phyloP scores from a whole-genome alignment of 129 eudicot species.

The Ambrosia artemisiifolia region DNA sequence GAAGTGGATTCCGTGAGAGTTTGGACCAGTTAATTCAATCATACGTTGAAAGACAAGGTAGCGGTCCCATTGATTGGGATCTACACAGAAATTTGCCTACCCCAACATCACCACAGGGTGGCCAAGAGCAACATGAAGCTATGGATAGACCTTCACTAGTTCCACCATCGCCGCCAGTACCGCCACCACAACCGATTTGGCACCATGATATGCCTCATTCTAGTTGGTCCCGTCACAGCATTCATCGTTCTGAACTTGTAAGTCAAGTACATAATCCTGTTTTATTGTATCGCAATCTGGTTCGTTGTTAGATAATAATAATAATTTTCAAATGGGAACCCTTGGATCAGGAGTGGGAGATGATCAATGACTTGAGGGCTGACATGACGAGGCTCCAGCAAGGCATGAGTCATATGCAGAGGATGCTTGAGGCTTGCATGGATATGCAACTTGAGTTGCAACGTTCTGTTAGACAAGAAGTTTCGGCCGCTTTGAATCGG shows the following conservation, averaged over 20 bases:
- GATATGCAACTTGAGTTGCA: slow-evolving; percentile 99
- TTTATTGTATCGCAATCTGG: neutral
- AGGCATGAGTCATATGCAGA: slow-evolving; percentile 98
- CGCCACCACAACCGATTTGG: slow-evolving; percentile 98
- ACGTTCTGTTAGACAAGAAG: slow-evolving; percentile 96
- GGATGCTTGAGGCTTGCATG: slow-evolving; percentile 99
- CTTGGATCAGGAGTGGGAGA: slow-evolving; percentile 87
- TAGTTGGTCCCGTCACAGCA: slow-evolving; percentile 74
- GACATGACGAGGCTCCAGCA: slow-evolving; percentile 95
- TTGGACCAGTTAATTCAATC: slow-evolving; percentile 89
- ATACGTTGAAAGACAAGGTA: slow-evolving; percentile 85
- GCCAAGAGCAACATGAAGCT: slow-evolving; percentile 54
- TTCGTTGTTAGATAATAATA: neutral
- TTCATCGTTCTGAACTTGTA: slow-evolving; percentile 91
- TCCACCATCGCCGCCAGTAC: slow-evolving; percentile 79
- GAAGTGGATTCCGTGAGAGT: slow-evolving; percentile 96
- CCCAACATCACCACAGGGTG: slow-evolving; percentile 52
- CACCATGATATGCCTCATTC: slow-evolving; percentile 80
- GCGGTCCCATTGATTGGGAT: slow-evolving; percentile 89
- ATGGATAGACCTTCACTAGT: slow-evolving; percentile 52
- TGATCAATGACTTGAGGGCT: slow-evolving; percentile 83
- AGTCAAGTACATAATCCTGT: slow-evolving; percentile 21
- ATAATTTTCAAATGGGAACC: neutral
- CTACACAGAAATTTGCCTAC: slow-evolving; percentile 73
- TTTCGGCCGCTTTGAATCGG: slow-evolving; percentile 95